Evolutionary conservation across 2,329 filamentous ascomycete species (phyloP).

Genomic region (Didymella lethalis): DNA sequence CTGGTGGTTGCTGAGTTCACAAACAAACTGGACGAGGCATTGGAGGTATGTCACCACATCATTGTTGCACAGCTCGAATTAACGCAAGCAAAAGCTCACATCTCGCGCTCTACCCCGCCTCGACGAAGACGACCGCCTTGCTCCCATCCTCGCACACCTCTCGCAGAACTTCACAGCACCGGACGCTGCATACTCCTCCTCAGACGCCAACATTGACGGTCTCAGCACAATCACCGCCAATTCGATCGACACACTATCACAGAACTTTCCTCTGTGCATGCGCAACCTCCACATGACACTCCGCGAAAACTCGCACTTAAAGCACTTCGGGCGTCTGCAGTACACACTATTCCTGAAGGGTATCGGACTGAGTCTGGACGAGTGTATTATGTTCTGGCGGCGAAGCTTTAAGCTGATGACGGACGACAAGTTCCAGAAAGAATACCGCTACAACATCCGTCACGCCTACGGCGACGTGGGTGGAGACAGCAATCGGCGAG

Average conservation of each 20-base stretch:
- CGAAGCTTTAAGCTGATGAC: constrained; percentile 83
- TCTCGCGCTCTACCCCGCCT: constrained; percentile 89
- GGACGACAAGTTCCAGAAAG: constrained; percentile 95
- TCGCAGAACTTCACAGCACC: constrained; percentile 95
- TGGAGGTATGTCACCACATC: constrained; percentile 70
- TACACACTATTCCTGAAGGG: constrained; percentile 98
- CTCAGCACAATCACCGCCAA: constrained; percentile 67
- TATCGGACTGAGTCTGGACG: constrained; percentile 89
- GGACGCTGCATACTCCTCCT: constrained; percentile 78
- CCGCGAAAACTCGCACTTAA: constrained; percentile 87
- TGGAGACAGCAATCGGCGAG: constrained; percentile 85
- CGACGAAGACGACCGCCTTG: constrained; percentile 93
- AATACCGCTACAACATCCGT: constrained; percentile 97
- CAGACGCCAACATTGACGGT: constrained; percentile 76
- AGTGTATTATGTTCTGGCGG: constrained; percentile 92
- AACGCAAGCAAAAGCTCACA: constrained; percentile 67
- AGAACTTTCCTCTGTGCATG: constrained; percentile 94
- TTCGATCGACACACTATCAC: constrained; percentile 77
- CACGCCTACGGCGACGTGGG: constrained; percentile 95
- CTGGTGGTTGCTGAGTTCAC: constrained; percentile 92
- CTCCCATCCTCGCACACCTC: constrained; percentile 78
- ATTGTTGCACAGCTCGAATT: not conserved
- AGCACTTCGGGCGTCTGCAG: constrained; percentile 91
- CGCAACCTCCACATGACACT: constrained; percentile 85
- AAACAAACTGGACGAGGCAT: constrained; percentile 75